Conservation (phyloP, 139 green algal species). For the Coelastrella sp. region DNA sequence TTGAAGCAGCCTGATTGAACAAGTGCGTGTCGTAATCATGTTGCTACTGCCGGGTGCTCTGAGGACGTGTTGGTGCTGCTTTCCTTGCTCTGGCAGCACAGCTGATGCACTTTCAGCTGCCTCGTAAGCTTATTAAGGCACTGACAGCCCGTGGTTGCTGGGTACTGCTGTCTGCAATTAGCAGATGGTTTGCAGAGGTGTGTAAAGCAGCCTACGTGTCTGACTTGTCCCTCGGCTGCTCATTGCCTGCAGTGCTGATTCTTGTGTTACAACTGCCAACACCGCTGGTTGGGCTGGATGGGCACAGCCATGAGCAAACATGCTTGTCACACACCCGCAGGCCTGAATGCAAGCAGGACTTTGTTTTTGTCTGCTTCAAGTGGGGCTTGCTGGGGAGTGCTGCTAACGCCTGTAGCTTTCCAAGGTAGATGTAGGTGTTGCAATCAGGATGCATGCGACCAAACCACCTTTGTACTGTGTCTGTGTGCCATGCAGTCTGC, state of each 20-base stretch:
- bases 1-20: conserved; percentile 46
- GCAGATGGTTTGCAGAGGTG: too few species aligned
- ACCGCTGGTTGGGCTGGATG: too few species aligned
- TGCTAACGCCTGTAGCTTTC: neutral
- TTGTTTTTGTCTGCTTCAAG: too few species aligned
- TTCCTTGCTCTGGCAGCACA: too few species aligned
- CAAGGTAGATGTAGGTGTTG: neutral
- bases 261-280: neutral
- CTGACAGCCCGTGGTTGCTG: neutral
- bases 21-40: neutral
- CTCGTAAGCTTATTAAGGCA: too few species aligned
- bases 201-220: too few species aligned
- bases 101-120: too few species aligned
- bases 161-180: neutral
- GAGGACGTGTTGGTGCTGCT: too few species aligned
- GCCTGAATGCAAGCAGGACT: neutral
- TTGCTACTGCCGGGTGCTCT: neutral
- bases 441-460: neutral
- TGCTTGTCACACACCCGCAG: too few species aligned
- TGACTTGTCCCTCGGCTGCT: too few species aligned
- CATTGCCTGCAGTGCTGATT: neutral
- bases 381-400: neutral
- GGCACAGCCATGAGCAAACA: too few species aligned
- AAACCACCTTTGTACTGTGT: neutral
- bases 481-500: conserved; percentile 18